phyloP scores from a whole-genome alignment of 768 basidiomycete genomes.

The Flagelloscypha sp. region DNA sequence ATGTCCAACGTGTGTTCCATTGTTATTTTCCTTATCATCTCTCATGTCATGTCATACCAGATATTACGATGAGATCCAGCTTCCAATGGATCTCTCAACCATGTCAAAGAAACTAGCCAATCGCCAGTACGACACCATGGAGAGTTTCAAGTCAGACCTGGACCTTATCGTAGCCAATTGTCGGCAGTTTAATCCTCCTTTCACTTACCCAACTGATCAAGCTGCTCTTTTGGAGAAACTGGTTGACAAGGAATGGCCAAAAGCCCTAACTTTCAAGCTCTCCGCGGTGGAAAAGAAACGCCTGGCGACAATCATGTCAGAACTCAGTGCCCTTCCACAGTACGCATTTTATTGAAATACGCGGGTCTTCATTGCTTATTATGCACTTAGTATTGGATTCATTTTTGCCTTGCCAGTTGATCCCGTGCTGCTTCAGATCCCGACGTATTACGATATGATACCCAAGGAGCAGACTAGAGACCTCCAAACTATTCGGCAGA shows the following conservation, averaged over 20 bases:
- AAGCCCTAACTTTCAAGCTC: constrained; percentile 63
- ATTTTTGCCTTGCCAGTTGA: constrained; percentile 86
- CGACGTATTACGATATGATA: constrained; percentile 83
- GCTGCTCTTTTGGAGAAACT: constrained; percentile 66
- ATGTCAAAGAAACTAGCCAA: constrained; percentile 60
- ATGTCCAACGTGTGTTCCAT: constrained; percentile 73
- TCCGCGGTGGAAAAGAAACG: constrained; percentile 74
- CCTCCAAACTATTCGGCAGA: constrained; percentile 69
- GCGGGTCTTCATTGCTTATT: constrained; percentile 1
- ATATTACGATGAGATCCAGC: constrained; percentile 83
- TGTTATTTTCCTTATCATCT: background rate
- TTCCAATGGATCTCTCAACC: constrained; percentile 93
- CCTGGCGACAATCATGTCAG: constrained; percentile 60
- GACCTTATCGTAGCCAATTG: constrained; percentile 86
- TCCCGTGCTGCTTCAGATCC: constrained; percentile 72
- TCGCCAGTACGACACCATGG: constrained; percentile 71
- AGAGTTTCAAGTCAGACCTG: constrained; percentile 70
- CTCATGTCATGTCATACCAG: constrained; percentile 31
- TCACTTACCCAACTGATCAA: constrained; percentile 63
- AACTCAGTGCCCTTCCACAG: constrained; percentile 60
- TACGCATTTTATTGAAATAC: constrained; percentile 7
- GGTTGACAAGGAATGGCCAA: constrained; percentile 85
- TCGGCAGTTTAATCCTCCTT: constrained; percentile 83
- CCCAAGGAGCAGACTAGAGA: constrained; percentile 83
- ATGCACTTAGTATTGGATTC: constrained; percentile 45